Base-by-base conservation (phyloP, 371 early-diverging fungal genomes). In the Rhizomucor pusillus region DNA sequence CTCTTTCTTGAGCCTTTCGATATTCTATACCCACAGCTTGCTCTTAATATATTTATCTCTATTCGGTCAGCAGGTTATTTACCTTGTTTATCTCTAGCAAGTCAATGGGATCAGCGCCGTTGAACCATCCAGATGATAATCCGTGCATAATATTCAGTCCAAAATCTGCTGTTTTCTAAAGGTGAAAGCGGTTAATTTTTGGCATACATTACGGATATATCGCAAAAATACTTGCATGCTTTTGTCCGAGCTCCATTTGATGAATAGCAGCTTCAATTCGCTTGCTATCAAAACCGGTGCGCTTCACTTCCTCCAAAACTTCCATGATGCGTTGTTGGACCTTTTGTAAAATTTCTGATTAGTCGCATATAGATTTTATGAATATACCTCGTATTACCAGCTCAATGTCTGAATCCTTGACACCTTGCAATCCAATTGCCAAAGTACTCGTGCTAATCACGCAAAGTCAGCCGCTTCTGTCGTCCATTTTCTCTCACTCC, bases 241-340 rank as follows among this genome's bases (percentile, higher is more conserved):
- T 90, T 52, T 91, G 84, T 2, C 86, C 87, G 20, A 97, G 79
- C 68, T 96, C 96, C 62, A 92, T 86, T 57, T 88, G 90, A 56
- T 94, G 95, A 54, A 97, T 74, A 12, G 89, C 87, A n/a, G 90
- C 90, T 52, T 94, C 94, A 36, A 96, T 78, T 29, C 92, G 80
- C 44, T 84, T 76, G 22, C 73, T 67, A 53, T 86, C 86, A 55
- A 96, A 94, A 1, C 97, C 97, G 33, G 84, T 73, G 47, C 81
- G 66, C 22, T 73, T 75, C 24, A 85, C 90, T 36, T 79, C 49
- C 6, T 82, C 78, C 47, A 97, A 73, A 12, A 91, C 90, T 35
- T 78, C 61, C 37, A 67, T 62, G 36, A 97, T 89, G 10, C 80
- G 83, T 11, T 80, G 59, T 65, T 94, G 86, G 13, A 94, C 83